Conservation (phyloP, 2,329 filamentous ascomycete species). For the Parastagonospora avenae region DNA sequence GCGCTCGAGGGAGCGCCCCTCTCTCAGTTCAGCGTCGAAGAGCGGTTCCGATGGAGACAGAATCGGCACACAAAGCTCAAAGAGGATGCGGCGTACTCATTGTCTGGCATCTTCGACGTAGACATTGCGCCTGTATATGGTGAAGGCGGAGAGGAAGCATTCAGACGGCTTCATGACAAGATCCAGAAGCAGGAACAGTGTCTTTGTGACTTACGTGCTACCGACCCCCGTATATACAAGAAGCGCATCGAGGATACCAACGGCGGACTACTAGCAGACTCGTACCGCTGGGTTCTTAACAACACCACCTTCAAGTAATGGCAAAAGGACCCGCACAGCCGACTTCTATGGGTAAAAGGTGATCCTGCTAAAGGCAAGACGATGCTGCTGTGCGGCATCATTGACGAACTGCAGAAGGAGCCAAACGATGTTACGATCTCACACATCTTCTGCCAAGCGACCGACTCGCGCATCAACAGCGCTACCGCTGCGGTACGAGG, state of each 20-base stretch:
- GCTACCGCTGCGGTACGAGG: slow-evolving; percentile 54
- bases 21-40: slow-evolving; percentile 6
- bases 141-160: slow-evolving; percentile 7
- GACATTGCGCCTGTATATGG: slow-evolving; percentile 2
- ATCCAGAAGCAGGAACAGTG: slow-evolving; percentile 7
- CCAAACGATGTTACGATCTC: slow-evolving; percentile 17
- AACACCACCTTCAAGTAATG: slow-evolving; percentile 5
- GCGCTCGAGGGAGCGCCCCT: slow-evolving; percentile 3
- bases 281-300: slow-evolving; percentile 10
- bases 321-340: background rate
- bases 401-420: slow-evolving; percentile 33
- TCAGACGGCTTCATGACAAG: slow-evolving; percentile 12
- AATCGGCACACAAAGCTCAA: slow-evolving; percentile 12
- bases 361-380: slow-evolving; percentile 7
- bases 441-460: slow-evolving; percentile 54
- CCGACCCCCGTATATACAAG: slow-evolving; percentile 10
- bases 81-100: slow-evolving; percentile 10
- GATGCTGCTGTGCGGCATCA: slow-evolving; percentile 7
- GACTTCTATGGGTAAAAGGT: slow-evolving; percentile 6
- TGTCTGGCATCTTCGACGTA: slow-evolving; percentile 11
- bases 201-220: slow-evolving; percentile 8
- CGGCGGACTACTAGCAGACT: slow-evolving; percentile 3
- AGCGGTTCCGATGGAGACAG: slow-evolving; percentile 10
- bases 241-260: slow-evolving; percentile 2
- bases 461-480: too few relatives aligned